phyloP scores from a whole-genome alignment of 1,284 basidiomycete genomes.

The Puccinia brachypodii region DNA sequence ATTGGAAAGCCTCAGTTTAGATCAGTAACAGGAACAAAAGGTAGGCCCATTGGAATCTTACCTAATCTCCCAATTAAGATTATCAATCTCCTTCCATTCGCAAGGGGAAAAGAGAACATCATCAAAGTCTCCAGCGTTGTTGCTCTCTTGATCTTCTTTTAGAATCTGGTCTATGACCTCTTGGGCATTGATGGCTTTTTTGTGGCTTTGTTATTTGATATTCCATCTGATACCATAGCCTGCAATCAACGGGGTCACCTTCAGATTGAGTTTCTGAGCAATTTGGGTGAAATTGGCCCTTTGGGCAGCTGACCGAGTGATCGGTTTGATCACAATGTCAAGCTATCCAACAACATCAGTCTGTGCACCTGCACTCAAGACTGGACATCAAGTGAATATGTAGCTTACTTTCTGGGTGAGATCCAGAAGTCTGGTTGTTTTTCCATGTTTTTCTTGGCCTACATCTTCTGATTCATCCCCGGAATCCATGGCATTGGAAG shows the following conservation, averaged over 20 bases:
- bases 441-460: neutral
- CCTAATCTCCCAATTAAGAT: neutral
- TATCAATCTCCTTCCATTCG: neutral
- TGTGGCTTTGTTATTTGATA: neutral
- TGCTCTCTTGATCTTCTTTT: neutral
- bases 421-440: neutral
- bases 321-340: neutral
- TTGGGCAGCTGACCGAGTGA: neutral
- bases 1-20: neutral
- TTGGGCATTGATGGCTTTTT: neutral
- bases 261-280: neutral
- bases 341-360: neutral
- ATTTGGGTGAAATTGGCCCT: neutral
- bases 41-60: neutral
- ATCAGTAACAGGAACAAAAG: neutral
- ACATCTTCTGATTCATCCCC: neutral
- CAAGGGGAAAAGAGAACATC: neutral
- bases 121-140: neutral
- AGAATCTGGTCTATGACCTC: neutral
- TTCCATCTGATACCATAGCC: constrained; percentile 9
- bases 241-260: neutral
- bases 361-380: too few species aligned
- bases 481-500: neutral
- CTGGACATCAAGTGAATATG: neutral
- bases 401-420: neutral